Evolutionary conservation across 208 protist species (phyloP), one percentile per base, ranked within the genome.

Genomic region (Crithidia brevicula): DNA sequence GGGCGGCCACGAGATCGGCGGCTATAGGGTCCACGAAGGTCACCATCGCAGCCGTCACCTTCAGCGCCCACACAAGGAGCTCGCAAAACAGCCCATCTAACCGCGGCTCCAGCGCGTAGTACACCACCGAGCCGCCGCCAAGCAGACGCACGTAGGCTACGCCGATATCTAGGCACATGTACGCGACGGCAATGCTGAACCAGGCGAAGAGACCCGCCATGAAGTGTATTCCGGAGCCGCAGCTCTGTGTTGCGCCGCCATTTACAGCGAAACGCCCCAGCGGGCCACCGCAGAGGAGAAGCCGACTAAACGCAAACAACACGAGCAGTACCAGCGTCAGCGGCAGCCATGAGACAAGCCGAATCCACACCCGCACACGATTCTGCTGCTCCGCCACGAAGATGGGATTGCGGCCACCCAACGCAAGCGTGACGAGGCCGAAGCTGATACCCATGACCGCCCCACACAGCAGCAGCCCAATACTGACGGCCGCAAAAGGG

Each of bases 91-190:
- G 36, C 22, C 53, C 60, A 27, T 75, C 69, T 2, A 75, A 9
- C 1, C 69, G 69, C 28, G 69, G 53, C 36, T 75, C 69, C 53
- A 75, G 61, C 0, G 69, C 60, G 69, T 75, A 75, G 61, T 75
- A 75, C 27, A 13, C 25, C 9, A 69, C 61, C 22, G 57, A 18
- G 9, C 51, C 16, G 0, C 54, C 69, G 13, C 60, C 61, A 1
- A 75, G 43, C 16, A 68, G 27, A 4, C 69, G 69, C 47, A 75
- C 28, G 15, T 40, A 67, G 1, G 1, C 53, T 34, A 69, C 22
- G 27, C 61, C 52, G 11, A 57, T 38, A n/a, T 75, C 69, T 9
- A 75, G 43, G 60, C 61, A 13, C 8, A 64, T 27, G 60, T 68
- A 75, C 23, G 53, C 36, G 11, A 43, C 34, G 27, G 53, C 18